Evolutionary conservation across 805 yeast species (phyloP), one percentile per base, ranked within the genome.

Genomic region (Saturnispora serradocipensis): DNA sequence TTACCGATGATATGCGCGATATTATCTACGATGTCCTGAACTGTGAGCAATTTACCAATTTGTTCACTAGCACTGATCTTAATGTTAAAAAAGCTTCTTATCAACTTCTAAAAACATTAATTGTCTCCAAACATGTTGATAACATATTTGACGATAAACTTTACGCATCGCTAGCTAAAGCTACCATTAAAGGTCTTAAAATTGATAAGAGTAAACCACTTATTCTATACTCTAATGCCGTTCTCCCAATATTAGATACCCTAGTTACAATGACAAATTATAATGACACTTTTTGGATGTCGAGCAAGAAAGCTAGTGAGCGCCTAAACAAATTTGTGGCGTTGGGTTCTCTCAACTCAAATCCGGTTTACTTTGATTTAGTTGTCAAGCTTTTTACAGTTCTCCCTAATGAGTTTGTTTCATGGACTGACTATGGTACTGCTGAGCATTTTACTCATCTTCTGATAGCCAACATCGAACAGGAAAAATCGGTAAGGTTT

Each of bases 271-370:
- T 83, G 27, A 72, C 77, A 15, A 61, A 64, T n/a, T 65, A 72
- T 43, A 76, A 78, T 54, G 69, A 73, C 16, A 75, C 70, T 28
- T 70, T 84, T 46, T 82, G 88, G 83, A 18, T 47, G 1, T 65
- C 72, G 3, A 76, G 74, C 20, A 83, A 82, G 51, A 67, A 67
- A 3, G 56, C 80, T 1, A 70, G 71, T 16, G 72, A 70, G 3
- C 73, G 72, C 53, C 59, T 85, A 10, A 45, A 70, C 1, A 73
- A 67, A 0, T 74, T 82, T 55, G 57, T 85, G 20, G 67, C 67
- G 11, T 54, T 80, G 13, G 85, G 88, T 0, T 77, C 79, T 2
- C 70, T 82, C 45, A 72, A 71, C 47, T 79, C 86, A 48, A 67
- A 71, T 28, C 75, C 81, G 0, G 56, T 67, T 0, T 83, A 80